Base-by-base conservation (phyloP, 768 basidiomycete genomes). In the Rhizopogon rudus region DNA sequence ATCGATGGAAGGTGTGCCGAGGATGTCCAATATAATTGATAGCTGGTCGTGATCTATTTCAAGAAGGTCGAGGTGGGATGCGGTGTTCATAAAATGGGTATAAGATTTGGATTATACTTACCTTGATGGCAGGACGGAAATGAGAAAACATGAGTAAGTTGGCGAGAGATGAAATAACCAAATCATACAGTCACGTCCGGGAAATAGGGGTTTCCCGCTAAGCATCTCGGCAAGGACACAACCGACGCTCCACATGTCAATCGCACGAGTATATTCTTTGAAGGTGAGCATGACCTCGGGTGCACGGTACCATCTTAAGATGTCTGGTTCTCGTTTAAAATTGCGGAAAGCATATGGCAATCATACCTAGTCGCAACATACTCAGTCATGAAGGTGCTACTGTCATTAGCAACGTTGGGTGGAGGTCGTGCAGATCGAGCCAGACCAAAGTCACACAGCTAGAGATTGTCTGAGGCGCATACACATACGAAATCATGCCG, bases 261-360 rank as follows among this genome's bases (percentile, higher is more conserved):
- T 89, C 0, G 88, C 88, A 35, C 82, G 81, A 5, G 93, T 94
- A 68, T 98, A 98, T 75, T 95, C 87, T 66, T 95, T 93, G 77
- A 97, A 98, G 0, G 93, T 96, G 37, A 98, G 80, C 96, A 98
- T 98, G 58, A 98, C 91, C 69, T 98, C 96, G 0, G 96, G 96
- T 0, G 96, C 96, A 31, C 96, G 85, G 68, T 98, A 98, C 96
- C 96, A 98, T 65, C 93, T 86, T 49, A 10, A 25, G 40, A 43
- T 40, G 54, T 45, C 28, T 51, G 59, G 43, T 13, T 33, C 10
- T 57, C 53, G 39, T 44, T 25, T 35, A 8, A 42, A 40, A 40
- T 28, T 3, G 28, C 9, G 28, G 33, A 44, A 40, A 48, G 3
- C 20, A 3, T 20, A 45, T 37, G 12, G 16, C 7, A 5, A 17